Percentiles rank a stretch among this genome's conserved stretches.
phyloP scores from a whole-genome alignment of 1,139 yeast genomes.

The Candida sanyaensis region DNA sequence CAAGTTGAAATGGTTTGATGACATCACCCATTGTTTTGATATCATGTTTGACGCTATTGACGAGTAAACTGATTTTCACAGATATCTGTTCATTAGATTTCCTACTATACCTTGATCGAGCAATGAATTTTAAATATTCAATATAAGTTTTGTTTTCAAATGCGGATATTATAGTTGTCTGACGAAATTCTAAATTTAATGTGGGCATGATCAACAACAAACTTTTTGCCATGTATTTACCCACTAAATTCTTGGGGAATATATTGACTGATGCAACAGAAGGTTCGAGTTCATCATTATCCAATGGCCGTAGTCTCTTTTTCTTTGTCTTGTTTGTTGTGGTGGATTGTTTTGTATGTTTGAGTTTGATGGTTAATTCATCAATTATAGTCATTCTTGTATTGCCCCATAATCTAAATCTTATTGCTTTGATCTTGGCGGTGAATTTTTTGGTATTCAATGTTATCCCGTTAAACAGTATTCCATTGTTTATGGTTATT shows the following conservation, averaged over 20 bases:
- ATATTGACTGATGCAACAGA: constrained; percentile 12
- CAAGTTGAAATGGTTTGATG: constrained; percentile 17
- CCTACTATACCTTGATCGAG: constrained; percentile 23
- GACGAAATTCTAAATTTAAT: constrained; percentile 30
- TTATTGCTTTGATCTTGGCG: constrained; percentile 24
- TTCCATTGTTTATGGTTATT: constrained; percentile 40
- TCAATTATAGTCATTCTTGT: constrained; percentile 32
- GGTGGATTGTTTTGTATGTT: neutral
- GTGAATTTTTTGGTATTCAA: constrained; percentile 16
- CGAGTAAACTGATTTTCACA: constrained; percentile 19
- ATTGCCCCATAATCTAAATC: constrained; percentile 46
- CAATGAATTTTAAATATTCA: constrained; percentile 25
- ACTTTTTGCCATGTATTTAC: constrained; percentile 15
- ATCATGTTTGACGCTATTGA: constrained; percentile 15
- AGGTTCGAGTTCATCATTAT: constrained; percentile 3
- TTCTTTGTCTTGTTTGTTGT: constrained; percentile 1
- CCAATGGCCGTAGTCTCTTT: neutral
- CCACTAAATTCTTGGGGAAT: constrained; percentile 20
- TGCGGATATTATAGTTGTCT: constrained; percentile 16
- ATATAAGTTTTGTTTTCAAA: constrained; percentile 18
- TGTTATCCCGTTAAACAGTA: constrained; percentile 36
- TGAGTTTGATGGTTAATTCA: constrained; percentile 21
- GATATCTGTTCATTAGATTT: constrained; percentile 21
- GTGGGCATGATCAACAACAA: constrained; percentile 26
- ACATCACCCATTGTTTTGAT: constrained; percentile 5